Conservation (phyloP, 2,329 filamentous ascomycete species). For the Paracamarosporium sp. region DNA sequence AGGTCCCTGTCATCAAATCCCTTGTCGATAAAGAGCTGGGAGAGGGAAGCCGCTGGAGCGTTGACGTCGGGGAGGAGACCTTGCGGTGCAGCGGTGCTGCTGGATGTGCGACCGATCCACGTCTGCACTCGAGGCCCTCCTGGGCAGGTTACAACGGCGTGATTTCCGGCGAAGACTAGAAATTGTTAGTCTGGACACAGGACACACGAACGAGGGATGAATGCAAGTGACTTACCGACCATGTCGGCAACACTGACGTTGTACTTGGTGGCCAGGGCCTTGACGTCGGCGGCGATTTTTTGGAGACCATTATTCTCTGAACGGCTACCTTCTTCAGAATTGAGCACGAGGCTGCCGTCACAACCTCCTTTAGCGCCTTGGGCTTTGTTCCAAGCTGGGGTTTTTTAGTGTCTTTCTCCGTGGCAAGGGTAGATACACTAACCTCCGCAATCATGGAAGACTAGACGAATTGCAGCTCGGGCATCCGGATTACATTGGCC, state of each 20-base stretch:
- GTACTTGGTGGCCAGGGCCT: slow-evolving; percentile 47
- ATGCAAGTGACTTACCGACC: slow-evolving; percentile 7
- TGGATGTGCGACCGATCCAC: slow-evolving; percentile 56
- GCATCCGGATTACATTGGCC: slow-evolving; percentile 41
- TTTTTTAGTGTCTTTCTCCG: neutral
- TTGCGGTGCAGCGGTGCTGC: slow-evolving; percentile 44
- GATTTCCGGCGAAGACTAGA: slow-evolving; percentile 30
- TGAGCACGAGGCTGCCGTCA: slow-evolving; percentile 44
- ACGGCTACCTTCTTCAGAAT: slow-evolving; percentile 32
- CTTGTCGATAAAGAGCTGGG: slow-evolving; percentile 57
- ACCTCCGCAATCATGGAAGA: slow-evolving; percentile 44
- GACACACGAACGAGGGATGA: neutral
- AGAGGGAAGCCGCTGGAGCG: slow-evolving; percentile 45
- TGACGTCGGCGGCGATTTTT: slow-evolving; percentile 46
- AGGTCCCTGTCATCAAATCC: slow-evolving; percentile 57
- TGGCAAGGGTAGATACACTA: neutral
- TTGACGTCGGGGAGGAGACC: slow-evolving; percentile 54
- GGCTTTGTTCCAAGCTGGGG: slow-evolving; percentile 20
- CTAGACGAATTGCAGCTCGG: slow-evolving; percentile 40
- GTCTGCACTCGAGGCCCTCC: slow-evolving; percentile 57
- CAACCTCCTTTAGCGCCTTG: slow-evolving; percentile 37
- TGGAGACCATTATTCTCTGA: slow-evolving; percentile 51
- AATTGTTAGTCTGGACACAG: neutral
- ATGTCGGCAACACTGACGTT: slow-evolving; percentile 60
- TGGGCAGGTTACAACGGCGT: slow-evolving; percentile 56